phyloP scores from a whole-genome alignment of 495 filamentous ascomycete species.

The Lepidopterella palustris region DNA sequence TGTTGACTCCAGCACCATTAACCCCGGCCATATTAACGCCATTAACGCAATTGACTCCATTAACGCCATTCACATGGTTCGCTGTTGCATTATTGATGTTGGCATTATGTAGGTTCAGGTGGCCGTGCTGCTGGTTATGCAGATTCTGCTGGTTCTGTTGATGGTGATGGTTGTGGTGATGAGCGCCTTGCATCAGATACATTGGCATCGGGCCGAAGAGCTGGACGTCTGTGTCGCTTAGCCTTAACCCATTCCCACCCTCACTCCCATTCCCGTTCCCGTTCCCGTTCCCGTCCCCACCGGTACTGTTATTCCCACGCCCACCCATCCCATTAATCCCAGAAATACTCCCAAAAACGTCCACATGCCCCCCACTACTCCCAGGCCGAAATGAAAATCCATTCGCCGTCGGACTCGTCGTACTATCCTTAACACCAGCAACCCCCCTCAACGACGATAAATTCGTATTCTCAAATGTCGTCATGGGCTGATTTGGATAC shows the following conservation, averaged over 20 bases:
- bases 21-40: too few relatives aligned
- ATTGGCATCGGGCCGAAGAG: constrained; percentile 50
- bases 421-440: too few relatives aligned
- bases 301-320: background rate
- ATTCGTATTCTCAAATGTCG: constrained; percentile 50
- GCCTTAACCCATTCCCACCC: background rate
- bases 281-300: background rate
- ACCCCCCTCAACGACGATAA: too few relatives aligned
- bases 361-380: too few relatives aligned
- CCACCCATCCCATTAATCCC: too few relatives aligned
- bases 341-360: too few relatives aligned
- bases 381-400: too few relatives aligned
- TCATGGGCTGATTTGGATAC: constrained; percentile 80
- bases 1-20: too few relatives aligned
- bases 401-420: too few relatives aligned
- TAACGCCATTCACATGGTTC: background rate
- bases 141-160: background rate
- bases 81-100: too few relatives aligned
- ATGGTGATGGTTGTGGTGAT: background rate
- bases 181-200: constrained; percentile 44
- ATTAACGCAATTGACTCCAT: background rate
- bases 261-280: background rate
- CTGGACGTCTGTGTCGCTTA: constrained; percentile 46
- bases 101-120: background rate
- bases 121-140: background rate